phyloP scores from a whole-genome alignment of 2,329 filamentous ascomycete genomes.

The Pyricularia grisea region DNA sequence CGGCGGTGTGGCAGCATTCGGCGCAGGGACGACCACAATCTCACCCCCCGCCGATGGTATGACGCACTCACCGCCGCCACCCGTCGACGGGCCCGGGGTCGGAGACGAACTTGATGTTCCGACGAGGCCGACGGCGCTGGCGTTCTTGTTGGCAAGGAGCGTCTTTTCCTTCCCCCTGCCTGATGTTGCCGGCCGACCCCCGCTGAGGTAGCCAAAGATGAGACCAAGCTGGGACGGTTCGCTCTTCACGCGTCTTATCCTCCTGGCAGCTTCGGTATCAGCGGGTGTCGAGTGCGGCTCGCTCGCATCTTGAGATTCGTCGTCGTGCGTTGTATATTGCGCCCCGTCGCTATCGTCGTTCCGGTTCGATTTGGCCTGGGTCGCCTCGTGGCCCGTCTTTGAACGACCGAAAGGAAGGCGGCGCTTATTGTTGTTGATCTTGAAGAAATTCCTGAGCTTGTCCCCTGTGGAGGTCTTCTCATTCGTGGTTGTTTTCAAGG shows the following conservation, averaged over 20 bases:
- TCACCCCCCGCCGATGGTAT: conserved; percentile 18
- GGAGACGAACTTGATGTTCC: conserved; percentile 31
- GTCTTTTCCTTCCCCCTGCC: conserved; percentile 79
- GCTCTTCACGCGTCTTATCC: not conserved
- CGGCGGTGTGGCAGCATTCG: conserved; percentile 50
- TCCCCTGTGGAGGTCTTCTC: not conserved
- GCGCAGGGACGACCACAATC: conserved; percentile 29
- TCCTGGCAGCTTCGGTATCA: not conserved
- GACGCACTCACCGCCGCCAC: conserved; percentile 18
- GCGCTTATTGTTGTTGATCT: not conserved
- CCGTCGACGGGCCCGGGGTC: conserved; percentile 15
- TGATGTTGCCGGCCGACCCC: conserved; percentile 70
- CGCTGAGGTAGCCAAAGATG: conserved; percentile 20
- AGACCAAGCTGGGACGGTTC: not conserved
- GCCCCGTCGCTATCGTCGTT: not conserved
- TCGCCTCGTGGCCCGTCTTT: not conserved
- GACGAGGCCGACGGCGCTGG: conserved; percentile 34
- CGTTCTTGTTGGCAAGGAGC: conserved; percentile 41
- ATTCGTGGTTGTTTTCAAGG: not conserved
- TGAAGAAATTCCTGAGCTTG: conserved; percentile 1
- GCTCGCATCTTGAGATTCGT: not conserved
- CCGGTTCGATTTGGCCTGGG: not conserved
- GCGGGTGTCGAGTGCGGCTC: not conserved
- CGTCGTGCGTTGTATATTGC: not conserved
- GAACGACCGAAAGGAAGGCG: not conserved